phyloP scores from a whole-genome alignment of 2,329 filamentous ascomycete species.

The Fusarium cyanostomum region DNA sequence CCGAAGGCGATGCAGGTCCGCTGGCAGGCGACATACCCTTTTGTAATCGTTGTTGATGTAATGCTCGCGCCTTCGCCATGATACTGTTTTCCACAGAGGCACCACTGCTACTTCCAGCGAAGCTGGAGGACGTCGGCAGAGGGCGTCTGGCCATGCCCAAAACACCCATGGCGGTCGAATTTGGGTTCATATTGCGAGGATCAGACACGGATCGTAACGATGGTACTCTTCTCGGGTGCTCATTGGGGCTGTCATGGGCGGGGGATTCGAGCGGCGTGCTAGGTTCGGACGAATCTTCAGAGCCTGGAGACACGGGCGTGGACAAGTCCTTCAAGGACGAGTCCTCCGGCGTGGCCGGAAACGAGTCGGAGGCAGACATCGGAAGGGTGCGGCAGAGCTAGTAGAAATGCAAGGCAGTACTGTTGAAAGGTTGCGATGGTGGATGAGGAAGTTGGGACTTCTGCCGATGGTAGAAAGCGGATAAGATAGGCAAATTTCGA shows the following conservation, averaged over 20 bases:
- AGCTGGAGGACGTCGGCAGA: constrained; percentile 51
- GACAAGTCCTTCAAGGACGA: constrained; percentile 47
- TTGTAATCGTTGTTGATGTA: constrained; percentile 58
- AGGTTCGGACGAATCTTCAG: constrained; percentile 58
- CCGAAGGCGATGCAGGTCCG: constrained; percentile 45
- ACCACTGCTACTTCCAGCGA: constrained; percentile 42
- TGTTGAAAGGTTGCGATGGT: constrained; percentile 1
- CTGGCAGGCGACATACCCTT: constrained; percentile 52
- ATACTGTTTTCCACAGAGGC: constrained; percentile 52
- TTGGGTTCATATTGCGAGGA: constrained; percentile 74
- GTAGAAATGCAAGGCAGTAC: not conserved
- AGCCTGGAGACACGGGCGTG: constrained; percentile 56
- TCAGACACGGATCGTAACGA: constrained; percentile 70
- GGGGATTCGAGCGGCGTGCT: constrained; percentile 58
- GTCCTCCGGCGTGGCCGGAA: constrained; percentile 60
- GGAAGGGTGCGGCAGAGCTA: constrained; percentile 12
- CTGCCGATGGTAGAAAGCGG: constrained; percentile 8
- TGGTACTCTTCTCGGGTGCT: constrained; percentile 61
- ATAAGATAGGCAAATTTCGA: constrained; percentile 17
- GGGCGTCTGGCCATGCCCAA: constrained; percentile 73
- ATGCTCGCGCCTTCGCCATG: constrained; percentile 59
- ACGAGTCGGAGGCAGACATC: constrained; percentile 48
- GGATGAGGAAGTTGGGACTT: not conserved
- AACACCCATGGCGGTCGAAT: constrained; percentile 84
- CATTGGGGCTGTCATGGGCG: constrained; percentile 47